phyloP scores from a whole-genome alignment of 805 yeast species.

The Candida boleticola region DNA sequence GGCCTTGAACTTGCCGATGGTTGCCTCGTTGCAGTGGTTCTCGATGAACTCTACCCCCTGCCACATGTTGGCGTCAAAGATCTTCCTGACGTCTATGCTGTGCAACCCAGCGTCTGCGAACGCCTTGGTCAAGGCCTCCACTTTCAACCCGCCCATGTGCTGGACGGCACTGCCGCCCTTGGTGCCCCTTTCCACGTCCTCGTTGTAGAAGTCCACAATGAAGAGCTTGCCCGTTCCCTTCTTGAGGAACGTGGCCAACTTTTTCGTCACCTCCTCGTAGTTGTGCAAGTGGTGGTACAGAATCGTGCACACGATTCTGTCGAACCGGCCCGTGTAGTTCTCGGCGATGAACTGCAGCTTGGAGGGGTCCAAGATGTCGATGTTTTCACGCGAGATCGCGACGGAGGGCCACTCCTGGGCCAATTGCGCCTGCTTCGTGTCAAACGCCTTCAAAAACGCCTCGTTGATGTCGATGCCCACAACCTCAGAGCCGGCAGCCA shows the following conservation, averaged over 20 bases:
- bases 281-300: constrained; percentile 40
- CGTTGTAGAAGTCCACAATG: constrained; percentile 40
- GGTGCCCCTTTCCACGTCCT: constrained; percentile 22
- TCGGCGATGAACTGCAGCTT: constrained; percentile 10
- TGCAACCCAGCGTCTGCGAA: constrained; percentile 19
- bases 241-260: constrained; percentile 29
- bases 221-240: constrained; percentile 31
- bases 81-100: constrained; percentile 22
- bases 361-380: constrained; percentile 24
- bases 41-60: constrained; percentile 20
- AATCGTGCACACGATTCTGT: constrained; percentile 34
- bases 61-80: constrained; percentile 20
- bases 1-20: constrained; percentile 10
- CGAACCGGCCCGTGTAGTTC: constrained; percentile 23
- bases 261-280: constrained; percentile 25
- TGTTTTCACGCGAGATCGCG: constrained; percentile 11
- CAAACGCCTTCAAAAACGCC: constrained; percentile 13
- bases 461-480: constrained; percentile 39
- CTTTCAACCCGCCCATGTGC: constrained; percentile 33
- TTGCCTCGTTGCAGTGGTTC: constrained; percentile 19
- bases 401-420: not conserved
- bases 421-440: not conserved
- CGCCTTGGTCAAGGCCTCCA: constrained; percentile 20
- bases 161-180: constrained; percentile 15
- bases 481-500: constrained; percentile 18